Evolutionary conservation across 306 rosid species (phyloP).

Genomic region (Glycine tomentella): DNA sequence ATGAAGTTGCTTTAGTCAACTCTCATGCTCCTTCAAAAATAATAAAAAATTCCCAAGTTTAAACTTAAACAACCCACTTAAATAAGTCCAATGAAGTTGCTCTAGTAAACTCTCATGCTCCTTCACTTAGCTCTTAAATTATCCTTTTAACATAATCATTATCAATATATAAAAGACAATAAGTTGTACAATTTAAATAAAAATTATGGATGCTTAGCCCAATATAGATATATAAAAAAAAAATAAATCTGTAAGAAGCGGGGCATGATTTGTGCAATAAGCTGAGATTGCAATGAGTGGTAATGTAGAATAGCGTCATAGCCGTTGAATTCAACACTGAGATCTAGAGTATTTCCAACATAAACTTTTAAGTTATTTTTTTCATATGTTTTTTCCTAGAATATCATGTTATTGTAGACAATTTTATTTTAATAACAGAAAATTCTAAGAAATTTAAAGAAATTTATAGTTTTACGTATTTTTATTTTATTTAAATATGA

Average conservation of each 20-base stretch:
- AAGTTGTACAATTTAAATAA: background rate
- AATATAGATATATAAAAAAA: background rate
- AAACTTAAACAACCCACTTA: no score
- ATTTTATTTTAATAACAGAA: no score
- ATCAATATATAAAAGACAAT: background rate
- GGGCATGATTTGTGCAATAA: constrained; percentile 37
- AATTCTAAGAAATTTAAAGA: no score
- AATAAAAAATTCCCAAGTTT: no score
- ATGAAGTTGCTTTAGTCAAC: no score
- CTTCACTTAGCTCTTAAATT: background rate
- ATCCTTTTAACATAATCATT: constrained; percentile 2
- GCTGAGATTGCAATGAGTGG: constrained; percentile 17
- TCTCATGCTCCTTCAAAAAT: no score
- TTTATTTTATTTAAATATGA: no score
- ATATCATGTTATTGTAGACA: no score
- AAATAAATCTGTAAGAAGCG: background rate
- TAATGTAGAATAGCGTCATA: constrained; percentile 41
- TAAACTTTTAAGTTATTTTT: no score
- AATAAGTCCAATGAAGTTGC: background rate
- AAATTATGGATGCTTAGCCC: background rate
- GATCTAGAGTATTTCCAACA: background rate
- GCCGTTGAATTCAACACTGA: constrained; percentile 52
- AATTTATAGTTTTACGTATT: no score
- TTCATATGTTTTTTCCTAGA: no score
- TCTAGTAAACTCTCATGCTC: background rate